Conservation (phyloP, 768 basidiomycete species). For the Galerina sulciceps region DNA sequence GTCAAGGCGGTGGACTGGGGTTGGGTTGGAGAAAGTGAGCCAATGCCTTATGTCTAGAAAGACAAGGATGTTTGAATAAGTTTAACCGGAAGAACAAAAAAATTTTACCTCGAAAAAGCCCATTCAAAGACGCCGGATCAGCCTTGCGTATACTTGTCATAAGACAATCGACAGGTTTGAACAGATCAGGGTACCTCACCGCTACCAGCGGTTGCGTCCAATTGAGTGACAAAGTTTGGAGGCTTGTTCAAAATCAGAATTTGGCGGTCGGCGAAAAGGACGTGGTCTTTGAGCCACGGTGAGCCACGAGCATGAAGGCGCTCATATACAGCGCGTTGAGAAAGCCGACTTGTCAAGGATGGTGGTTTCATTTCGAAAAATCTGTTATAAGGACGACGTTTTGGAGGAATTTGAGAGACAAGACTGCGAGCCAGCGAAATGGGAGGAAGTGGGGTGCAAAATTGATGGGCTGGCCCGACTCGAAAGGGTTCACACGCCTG, state of each 20-base stretch:
- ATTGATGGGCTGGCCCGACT: too few species aligned
- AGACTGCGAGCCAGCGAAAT: too few species aligned
- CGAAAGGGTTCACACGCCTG: too few species aligned
- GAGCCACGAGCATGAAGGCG: constrained; percentile 14
- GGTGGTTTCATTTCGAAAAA: background rate
- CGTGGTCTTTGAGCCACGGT: constrained; percentile 25
- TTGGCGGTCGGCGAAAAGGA: constrained; percentile 58
- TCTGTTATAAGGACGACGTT: too few species aligned
- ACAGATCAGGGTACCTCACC: constrained; percentile 8
- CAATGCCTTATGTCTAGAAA: constrained; percentile 24
- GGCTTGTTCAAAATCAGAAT: constrained; percentile 67
- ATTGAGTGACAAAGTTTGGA: constrained; percentile 58
- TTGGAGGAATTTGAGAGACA: too few species aligned
- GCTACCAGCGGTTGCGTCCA: constrained; percentile 26
- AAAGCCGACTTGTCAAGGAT: background rate
- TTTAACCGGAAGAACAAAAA: background rate
- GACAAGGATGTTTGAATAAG: background rate
- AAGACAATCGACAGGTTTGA: constrained; percentile 5
- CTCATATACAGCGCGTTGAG: constrained; percentile 12
- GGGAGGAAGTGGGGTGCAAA: too few species aligned
- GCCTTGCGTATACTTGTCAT: background rate
- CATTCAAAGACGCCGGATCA: constrained; percentile 31
- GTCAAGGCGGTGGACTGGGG: constrained; percentile 68
- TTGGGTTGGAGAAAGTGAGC: constrained; percentile 34
- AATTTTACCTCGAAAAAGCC: constrained; percentile 36